Base-by-base conservation (phyloP, 164 flowering plant species). In the Piper betle region DNA sequence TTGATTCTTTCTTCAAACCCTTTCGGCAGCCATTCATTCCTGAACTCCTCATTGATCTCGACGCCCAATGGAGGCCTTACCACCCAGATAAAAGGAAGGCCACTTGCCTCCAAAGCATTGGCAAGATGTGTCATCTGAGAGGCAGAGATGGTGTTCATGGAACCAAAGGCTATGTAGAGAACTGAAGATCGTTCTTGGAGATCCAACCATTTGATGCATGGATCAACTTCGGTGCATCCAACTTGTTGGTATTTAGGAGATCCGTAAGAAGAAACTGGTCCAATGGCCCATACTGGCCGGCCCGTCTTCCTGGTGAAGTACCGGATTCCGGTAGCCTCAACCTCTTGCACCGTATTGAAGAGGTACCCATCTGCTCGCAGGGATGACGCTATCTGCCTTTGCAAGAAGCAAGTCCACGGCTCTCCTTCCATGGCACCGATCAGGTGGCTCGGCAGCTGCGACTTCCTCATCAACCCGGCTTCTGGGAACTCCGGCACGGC, bases 141-240 rank as follows among this genome's bases (percentile, higher is more conserved):
- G 0, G 75, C 58, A 0, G 81, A 71, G 56, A 82, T 76, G 3
- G 82, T 72, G 77, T 77, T 74, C 56, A 73, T 72, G 9, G 89
- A 84, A 9, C 89, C 89, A 43, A 86, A 86, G 0, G 80, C 79
- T 3, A 84, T 52, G 68, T 77, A 84, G 2, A 86, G 53, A 0
- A 86, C 93, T 2, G 87, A 82, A 6, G 64, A 66, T 7, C 46
- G 19, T 0, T 75, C 71, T 41, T 80, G 82, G 25, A 63, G 6
- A 46, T 81, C 74, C 2, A 86, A 75, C 84, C 84, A 86, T 11
- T 40, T 6, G 20, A 63, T 11, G 19, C 66, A 63, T 4, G 57
- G 57, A 54, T 18, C 20, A 18, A 18, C 4, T 8, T 3, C 57
- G 4, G 8, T 5, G 25, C 20, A 5, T 18, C 6, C 57, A 18